Evolutionary conservation across 768 basidiomycete genomes (phyloP).

Genomic region (Candolleomyces aberdarensis): DNA sequence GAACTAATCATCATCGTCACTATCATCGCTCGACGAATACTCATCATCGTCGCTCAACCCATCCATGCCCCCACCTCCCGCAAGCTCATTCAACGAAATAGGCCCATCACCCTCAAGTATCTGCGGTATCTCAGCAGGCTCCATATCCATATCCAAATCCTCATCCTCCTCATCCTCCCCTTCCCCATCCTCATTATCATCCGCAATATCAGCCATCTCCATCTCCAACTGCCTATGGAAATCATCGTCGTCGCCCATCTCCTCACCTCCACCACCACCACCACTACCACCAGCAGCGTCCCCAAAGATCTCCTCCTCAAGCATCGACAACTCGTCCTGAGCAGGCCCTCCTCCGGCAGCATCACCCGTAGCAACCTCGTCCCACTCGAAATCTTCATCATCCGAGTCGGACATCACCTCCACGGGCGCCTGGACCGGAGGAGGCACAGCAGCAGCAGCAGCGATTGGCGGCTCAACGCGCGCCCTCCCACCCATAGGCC

Average conservation of each 20-base stretch:
- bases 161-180: slow-evolving; percentile 6
- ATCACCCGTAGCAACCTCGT: slow-evolving; percentile 10
- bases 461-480: not conserved
- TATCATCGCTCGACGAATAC: slow-evolving; percentile 13
- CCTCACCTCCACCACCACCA: not conserved
- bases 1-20: slow-evolving; percentile 8
- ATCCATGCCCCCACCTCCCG: slow-evolving; percentile 4
- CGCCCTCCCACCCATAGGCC: not conserved
- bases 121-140: slow-evolving; percentile 5
- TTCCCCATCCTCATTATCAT: not conserved
- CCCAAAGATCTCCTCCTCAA: slow-evolving; percentile 14
- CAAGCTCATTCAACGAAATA: slow-evolving; percentile 12
- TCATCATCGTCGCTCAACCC: slow-evolving; percentile 11
- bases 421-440: not conserved
- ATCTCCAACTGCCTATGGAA: slow-evolving; percentile 9
- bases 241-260: slow-evolving; percentile 8
- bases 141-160: slow-evolving; percentile 9
- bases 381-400: slow-evolving; percentile 12
- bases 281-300: slow-evolving; percentile 4
- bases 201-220: not conserved
- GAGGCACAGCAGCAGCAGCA: not conserved
- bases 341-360: not conserved
- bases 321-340: not conserved
- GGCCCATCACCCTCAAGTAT: slow-evolving; percentile 5
- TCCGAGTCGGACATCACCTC: slow-evolving; percentile 11